A percentile compares a stretch with the other conserved stretches of the same genome.
These are phyloP conservation scores for Annona cherimola DNA, from an alignment of 164 flowering plant species.

Conservation along the genomic window DNA sequence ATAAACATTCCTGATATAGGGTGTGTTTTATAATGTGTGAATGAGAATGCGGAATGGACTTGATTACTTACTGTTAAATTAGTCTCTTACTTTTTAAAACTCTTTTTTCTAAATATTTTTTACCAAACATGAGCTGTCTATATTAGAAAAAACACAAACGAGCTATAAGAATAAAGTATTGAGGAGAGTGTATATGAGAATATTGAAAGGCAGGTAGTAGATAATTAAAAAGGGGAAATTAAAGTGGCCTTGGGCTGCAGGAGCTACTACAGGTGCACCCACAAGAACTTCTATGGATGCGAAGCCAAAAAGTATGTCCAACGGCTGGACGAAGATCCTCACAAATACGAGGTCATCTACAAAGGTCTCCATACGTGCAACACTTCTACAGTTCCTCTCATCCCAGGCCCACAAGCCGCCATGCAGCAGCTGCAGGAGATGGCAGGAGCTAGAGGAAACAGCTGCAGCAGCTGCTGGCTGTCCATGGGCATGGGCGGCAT, in stretches of 20 bases:
- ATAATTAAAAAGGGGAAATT: neutral
- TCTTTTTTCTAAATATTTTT: no score
- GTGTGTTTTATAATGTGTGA: no score
- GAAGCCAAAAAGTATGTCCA: constrained; percentile 89
- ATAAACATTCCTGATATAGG: no score
- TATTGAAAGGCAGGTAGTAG: no score
- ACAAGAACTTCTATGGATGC: constrained; percentile 65
- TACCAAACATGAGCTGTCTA: no score
- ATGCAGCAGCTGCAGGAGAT: neutral
- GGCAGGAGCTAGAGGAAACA: neutral
- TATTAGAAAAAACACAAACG: no score
- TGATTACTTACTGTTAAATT: no score
- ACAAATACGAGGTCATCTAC: constrained; percentile 46
- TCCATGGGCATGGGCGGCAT: neutral
- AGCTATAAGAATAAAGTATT: no score
- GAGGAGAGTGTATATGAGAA: no score
- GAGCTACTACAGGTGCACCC: constrained; percentile 62
- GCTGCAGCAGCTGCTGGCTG: neutral
- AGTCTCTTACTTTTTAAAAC: no score
- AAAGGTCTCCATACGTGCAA: constrained; percentile 6
- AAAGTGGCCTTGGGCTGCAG: neutral
- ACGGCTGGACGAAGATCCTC: constrained; percentile 56
- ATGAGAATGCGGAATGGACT: no score
- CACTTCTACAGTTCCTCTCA: neutral
- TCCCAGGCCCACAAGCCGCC: neutral